A percentile compares a stretch with the other conserved stretches of the same genome.
Conservation (phyloP, 2,329 filamentous ascomycete species). For the Domatiomyces globalis region DNA sequence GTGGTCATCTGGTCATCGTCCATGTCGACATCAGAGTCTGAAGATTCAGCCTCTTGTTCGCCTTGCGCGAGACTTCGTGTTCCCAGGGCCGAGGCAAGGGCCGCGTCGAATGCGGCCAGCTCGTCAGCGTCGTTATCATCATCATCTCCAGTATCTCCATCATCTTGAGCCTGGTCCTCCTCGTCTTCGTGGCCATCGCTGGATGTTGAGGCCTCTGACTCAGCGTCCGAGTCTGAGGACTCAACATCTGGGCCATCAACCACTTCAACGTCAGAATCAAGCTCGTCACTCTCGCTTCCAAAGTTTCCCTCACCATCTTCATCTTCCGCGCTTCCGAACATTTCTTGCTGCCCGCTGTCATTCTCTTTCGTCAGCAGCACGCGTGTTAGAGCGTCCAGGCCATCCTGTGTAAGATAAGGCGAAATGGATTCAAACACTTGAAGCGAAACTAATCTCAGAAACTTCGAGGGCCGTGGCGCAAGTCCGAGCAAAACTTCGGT, state of each 20-base stretch:
- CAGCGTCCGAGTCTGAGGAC: background rate
- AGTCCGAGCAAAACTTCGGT: constrained; percentile 86
- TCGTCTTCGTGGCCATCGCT: constrained; percentile 36
- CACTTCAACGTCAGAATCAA: constrained; percentile 32
- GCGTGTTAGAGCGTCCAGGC: constrained; percentile 48
- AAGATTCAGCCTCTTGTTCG: constrained; percentile 34
- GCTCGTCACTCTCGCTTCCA: constrained; percentile 25
- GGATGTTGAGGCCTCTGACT: constrained; percentile 24
- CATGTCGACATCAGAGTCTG: constrained; percentile 62
- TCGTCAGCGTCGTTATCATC: constrained; percentile 32
- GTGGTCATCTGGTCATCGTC: constrained; percentile 91
- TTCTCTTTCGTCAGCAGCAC: constrained; percentile 69
- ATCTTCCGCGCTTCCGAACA: constrained; percentile 57
- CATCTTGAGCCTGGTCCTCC: constrained; percentile 28
- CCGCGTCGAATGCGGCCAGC: constrained; percentile 52
- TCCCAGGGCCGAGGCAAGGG: constrained; percentile 63
- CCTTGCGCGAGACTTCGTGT: constrained; percentile 49
- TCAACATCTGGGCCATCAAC: constrained; percentile 13
- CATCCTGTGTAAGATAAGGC: constrained; percentile 55
- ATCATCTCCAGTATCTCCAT: constrained; percentile 25
- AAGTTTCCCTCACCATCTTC: constrained; percentile 28
- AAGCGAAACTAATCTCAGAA: constrained; percentile 75
- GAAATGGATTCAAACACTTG: constrained; percentile 80
- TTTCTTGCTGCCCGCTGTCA: constrained; percentile 64
- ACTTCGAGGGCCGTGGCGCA: constrained; percentile 65